Percentiles rank a stretch among this genome's conserved stretches.
Evolutionary conservation across 2,329 filamentous ascomycete genomes (phyloP).

Genomic region (Lecanicillium sp.): DNA sequence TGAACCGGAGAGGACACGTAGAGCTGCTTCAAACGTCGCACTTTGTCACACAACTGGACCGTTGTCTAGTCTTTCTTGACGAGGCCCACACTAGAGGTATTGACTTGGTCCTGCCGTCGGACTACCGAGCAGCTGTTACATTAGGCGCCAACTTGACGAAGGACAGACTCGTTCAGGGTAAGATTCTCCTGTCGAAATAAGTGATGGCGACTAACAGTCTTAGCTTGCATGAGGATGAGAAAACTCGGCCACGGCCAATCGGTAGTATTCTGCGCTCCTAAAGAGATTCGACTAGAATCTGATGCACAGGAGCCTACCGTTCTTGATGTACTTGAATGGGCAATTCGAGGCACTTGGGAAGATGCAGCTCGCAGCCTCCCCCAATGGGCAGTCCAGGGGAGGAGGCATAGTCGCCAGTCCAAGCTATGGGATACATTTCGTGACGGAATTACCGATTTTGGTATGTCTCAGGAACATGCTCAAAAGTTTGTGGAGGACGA

Average conservation of each 20-base stretch:
- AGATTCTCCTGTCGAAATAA: constrained; percentile 17
- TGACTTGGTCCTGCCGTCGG: constrained; percentile 54
- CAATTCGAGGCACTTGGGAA: background rate
- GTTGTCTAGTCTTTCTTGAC: constrained; percentile 63
- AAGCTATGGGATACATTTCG: background rate
- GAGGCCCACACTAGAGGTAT: constrained; percentile 65
- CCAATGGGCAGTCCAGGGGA: constrained; percentile 1
- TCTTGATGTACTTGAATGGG: constrained; percentile 2
- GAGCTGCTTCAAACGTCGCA: constrained; percentile 53
- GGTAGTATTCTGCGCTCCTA: constrained; percentile 52
- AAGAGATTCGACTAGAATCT: constrained; percentile 41
- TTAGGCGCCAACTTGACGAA: constrained; percentile 61
- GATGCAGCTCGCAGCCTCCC: constrained; percentile 1
- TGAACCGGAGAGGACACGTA: constrained; percentile 40
- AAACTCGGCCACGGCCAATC: constrained; percentile 62
- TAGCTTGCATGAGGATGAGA: constrained; percentile 64
- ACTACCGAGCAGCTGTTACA: constrained; percentile 61
- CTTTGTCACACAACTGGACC: constrained; percentile 48
- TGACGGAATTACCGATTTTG: background rate
- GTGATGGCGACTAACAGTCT: constrained; percentile 12
- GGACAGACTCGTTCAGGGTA: constrained; percentile 63
- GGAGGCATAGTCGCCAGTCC: background rate
- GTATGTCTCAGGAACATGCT: background rate
- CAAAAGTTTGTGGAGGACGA: background rate
- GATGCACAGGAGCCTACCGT: background rate